A percentile compares a stretch with the other conserved stretches of the same genome.
Evolutionary conservation across 495 filamentous ascomycete genomes (phyloP).

Genomic region (Cairneyella variabilis): DNA sequence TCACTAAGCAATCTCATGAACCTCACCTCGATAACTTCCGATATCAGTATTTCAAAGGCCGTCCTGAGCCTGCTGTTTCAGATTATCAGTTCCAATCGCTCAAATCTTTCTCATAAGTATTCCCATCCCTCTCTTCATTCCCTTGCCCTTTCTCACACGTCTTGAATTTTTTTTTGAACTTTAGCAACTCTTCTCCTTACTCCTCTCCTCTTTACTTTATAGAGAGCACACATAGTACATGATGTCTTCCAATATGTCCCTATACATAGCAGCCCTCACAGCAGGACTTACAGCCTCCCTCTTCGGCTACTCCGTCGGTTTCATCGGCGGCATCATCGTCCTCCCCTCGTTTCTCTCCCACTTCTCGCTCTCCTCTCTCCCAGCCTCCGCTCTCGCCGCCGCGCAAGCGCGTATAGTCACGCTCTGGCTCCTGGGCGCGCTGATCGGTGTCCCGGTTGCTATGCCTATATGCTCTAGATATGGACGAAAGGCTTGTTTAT

Average conservation of each 20-base stretch:
- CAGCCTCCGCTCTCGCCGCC: neutral
- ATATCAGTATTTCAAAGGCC: no score
- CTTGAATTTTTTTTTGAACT: neutral
- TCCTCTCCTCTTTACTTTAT: neutral
- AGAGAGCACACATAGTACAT: no score
- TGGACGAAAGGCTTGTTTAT: conserved; percentile 3
- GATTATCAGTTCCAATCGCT: no score
- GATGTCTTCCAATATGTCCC: neutral
- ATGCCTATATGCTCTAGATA: conserved; percentile 7
- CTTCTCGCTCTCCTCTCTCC: conserved; percentile 1
- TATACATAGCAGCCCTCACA: conserved; percentile 2
- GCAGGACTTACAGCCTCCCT: conserved; percentile 9
- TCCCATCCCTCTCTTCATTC: no score
- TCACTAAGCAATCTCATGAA: no score
- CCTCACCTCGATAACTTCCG: no score
- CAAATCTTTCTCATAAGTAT: no score
- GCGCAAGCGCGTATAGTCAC: conserved; percentile 8
- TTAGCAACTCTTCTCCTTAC: neutral
- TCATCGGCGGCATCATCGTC: conserved; percentile 11
- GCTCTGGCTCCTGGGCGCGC: conserved; percentile 6
- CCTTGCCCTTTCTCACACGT: no score
- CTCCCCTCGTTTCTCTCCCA: conserved; percentile 7
- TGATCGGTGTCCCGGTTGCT: conserved; percentile 6
- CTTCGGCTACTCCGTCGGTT: conserved; percentile 12
- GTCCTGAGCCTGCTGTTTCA: no score